Percentiles rank a stretch among this genome's conserved stretches.
These are phyloP conservation scores for Salvia miltiorrhiza DNA, from an alignment of 257 asterid genomes.

Conservation along the genomic window DNA sequence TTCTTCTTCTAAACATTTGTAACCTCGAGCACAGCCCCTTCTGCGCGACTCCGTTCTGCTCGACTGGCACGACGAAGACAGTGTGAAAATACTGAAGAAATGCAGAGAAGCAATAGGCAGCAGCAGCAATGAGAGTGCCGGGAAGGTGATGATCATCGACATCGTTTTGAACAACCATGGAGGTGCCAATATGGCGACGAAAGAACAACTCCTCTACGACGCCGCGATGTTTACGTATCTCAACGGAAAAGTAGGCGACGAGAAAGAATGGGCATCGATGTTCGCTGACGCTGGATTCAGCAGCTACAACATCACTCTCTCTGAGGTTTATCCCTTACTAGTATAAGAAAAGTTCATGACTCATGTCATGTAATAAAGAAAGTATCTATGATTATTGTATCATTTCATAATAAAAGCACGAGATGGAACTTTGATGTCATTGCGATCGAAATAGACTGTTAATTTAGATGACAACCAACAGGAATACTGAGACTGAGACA, in stretches of 20 bases:
- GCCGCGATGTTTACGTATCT: neutral
- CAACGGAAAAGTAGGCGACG: neutral
- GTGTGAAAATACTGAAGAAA: slow-evolving; percentile 7
- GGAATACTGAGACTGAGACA: neutral
- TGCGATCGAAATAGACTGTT: neutral
- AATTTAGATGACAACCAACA: neutral
- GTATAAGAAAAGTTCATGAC: neutral
- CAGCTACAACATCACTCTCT: neutral
- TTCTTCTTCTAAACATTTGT: no score
- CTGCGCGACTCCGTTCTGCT: neutral
- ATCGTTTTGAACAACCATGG: neutral
- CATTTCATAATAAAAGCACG: neutral
- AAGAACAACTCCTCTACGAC: neutral
- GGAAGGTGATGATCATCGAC: neutral
- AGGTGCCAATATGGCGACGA: neutral
- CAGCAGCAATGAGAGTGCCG: neutral
- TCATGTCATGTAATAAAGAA: neutral
- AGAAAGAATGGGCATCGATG: neutral
- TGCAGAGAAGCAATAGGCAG: slow-evolving; percentile 18
- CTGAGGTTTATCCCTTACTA: neutral
- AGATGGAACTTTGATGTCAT: neutral
- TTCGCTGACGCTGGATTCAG: neutral
- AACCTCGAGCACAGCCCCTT: neutral
- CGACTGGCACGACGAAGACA: neutral
- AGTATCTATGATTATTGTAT: neutral